phyloP scores from a whole-genome alignment of 1,284 basidiomycete species.

The Rhizoctonia solani region DNA sequence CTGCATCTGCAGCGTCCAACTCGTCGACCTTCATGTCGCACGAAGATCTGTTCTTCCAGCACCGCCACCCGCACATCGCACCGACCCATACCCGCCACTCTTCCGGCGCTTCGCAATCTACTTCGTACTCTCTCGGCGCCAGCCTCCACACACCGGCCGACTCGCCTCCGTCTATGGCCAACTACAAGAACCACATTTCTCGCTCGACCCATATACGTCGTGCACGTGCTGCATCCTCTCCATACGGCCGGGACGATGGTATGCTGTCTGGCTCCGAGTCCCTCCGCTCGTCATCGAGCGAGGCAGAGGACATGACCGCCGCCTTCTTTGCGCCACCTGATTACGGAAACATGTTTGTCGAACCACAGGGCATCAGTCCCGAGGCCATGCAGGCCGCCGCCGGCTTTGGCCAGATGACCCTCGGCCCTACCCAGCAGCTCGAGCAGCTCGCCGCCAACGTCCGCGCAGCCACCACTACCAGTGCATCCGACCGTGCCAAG shows the following conservation, averaged over 20 bases:
- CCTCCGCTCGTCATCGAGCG: conserved; percentile 81
- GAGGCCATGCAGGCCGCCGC: conserved; percentile 42
- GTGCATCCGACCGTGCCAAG: conserved; percentile 83
- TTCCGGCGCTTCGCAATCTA: conserved; percentile 54
- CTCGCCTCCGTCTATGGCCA: conserved; percentile 60
- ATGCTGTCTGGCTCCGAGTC: conserved; percentile 46
- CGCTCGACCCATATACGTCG: conserved; percentile 62
- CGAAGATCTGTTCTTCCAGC: conserved; percentile 6
- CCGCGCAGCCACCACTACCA: conserved; percentile 82
- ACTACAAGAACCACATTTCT: conserved; percentile 40
- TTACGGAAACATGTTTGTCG: conserved; percentile 66
- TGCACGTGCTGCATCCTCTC: conserved; percentile 67
- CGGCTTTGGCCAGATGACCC: conserved; percentile 70
- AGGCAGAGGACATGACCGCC: conserved; percentile 79
- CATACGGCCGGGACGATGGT: conserved; percentile 80
- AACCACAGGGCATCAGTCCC: conserved; percentile 51
- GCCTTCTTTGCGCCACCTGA: conserved; percentile 51
- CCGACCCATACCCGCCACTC: conserved; percentile 49
- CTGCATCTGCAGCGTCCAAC: conserved; percentile 72
- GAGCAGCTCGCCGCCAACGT: conserved; percentile 86
- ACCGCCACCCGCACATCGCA: conserved; percentile 28
- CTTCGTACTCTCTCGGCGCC: conserved; percentile 40
- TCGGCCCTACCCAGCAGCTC: conserved; percentile 72
- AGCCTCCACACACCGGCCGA: conserved; percentile 56
- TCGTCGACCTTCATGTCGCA: conserved; percentile 72